Evolutionary conservation across 1,139 yeast genomes (phyloP).

Genomic region (Debaryomyces coudertii): DNA sequence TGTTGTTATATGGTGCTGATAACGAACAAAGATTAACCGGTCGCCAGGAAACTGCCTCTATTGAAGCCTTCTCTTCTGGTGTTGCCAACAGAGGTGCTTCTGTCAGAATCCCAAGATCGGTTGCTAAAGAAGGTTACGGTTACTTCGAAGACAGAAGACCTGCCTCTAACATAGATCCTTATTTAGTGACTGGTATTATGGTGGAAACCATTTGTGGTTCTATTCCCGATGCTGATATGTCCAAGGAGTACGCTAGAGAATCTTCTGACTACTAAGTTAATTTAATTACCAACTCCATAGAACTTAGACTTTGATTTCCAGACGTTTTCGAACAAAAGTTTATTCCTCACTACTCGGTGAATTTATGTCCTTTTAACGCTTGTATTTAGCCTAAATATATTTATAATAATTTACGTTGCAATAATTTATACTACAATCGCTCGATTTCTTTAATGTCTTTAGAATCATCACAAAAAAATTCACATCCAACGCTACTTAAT

Average conservation of each 20-base stretch:
- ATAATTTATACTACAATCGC: neutral
- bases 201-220: conserved; percentile 96
- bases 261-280: conserved; percentile 30
- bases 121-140: conserved; percentile 96
- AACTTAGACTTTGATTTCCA: conserved; percentile 8
- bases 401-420: conserved; percentile 6
- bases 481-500: neutral
- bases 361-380: conserved; percentile 3
- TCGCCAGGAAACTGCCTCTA: conserved; percentile 96
- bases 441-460: too few species aligned
- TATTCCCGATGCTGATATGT: conserved; percentile 95
- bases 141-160: conserved; percentile 99
- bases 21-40: conserved; percentile 96
- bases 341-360: conserved; percentile 4
- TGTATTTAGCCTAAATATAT: conserved; percentile 7
- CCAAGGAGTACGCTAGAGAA: conserved; percentile 83
- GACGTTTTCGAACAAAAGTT: conserved; percentile 4
- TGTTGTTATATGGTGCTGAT: conserved; percentile 92
- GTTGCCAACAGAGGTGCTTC: conserved; percentile 99
- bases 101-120: conserved; percentile 97
- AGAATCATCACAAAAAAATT: neutral
- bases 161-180: conserved; percentile 98
- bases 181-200: conserved; percentile 97
- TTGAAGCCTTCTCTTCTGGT: conserved; percentile 89
- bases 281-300: conserved; percentile 1